Base-by-base conservation (phyloP, 805 yeast species). In the Schwanniomyces polymorphus region DNA sequence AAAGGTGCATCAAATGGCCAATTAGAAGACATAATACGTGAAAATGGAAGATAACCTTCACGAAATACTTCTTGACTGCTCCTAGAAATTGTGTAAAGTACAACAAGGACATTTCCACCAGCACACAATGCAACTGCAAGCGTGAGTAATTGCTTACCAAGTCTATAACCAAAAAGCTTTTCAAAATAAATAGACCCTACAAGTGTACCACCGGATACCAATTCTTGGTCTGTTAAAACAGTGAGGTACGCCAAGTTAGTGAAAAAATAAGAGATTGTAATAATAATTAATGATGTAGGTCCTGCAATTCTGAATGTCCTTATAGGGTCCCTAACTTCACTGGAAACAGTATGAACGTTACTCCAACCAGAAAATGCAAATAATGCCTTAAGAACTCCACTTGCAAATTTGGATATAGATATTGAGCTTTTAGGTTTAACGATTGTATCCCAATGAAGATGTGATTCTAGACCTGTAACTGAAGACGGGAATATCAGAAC, bases 291-390 rank as follows among this genome's bases (percentile, higher is more conserved):
- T 0, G 87, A 76, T 2, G 72, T 60, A 0, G 86, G 85, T 2
- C 88, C 88, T 1, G 87, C 85, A 27, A 82, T 76, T 54, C 69
- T 80, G 45, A 83, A 68, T 0, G 87, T 82, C 27, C 78, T 64
- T 0, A 70, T 68, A 0, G 88, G 88, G 49, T 83, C 78, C 48
- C 77, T 75, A 31, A 84, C 77, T 56, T 84, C 89, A 41, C 82
- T 80, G 3, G 84, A 70, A 10, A 81, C 84, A 0, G 82, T 74
- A 56, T 82, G 86, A 7, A 82, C 82, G 7, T 78, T 64, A 52
- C 76, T 80, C 87, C 88, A 84, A 3, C 89, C 89, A 4, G 79
- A 72, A 51, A 75, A 81, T 4, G 85, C 78, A 65, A 80, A 84
- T 47, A 79, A 71, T 1, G 85, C 82, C 54, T 79, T 80, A 18